A percentile compares a stretch with the other conserved stretches of the same genome.
Evolutionary conservation across 225 moss, liverwort and hornwort genomes (phyloP).

Genomic region (Physcomitrellopsis africana): DNA sequence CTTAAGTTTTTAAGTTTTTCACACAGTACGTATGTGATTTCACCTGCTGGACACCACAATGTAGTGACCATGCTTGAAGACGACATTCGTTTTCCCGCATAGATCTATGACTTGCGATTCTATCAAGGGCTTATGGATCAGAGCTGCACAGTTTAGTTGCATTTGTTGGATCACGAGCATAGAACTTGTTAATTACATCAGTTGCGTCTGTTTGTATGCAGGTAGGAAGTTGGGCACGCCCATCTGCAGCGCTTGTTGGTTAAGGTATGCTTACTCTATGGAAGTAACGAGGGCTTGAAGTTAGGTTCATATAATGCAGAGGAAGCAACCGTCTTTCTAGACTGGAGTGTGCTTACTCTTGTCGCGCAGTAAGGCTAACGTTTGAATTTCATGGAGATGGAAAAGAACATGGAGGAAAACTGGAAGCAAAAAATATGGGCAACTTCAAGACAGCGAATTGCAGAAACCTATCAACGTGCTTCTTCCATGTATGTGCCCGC

Average conservation of each 20-base stretch:
- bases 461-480: conserved; percentile 25
- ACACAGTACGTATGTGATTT: too few species aligned
- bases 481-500: conserved; percentile 27
- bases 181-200: neutral
- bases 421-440: conserved; percentile 7
- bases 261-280: neutral
- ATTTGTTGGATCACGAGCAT: neutral
- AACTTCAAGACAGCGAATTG: conserved; percentile 28
- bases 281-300: neutral
- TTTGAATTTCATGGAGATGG: conserved; percentile 22
- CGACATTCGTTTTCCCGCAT: neutral
- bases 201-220: neutral
- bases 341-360: neutral
- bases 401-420: conserved; percentile 25
- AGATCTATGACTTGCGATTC: conserved; percentile 12
- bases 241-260: neutral
- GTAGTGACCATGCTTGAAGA: neutral
- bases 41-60: too few species aligned
- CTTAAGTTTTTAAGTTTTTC: too few species aligned
- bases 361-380: neutral
- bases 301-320: neutral
- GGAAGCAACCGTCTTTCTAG: neutral
- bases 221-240: conserved; percentile 8
- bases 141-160: neutral
- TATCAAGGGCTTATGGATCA: neutral